Evolutionary conservation across 1,284 basidiomycete species (phyloP), one percentile per base, ranked within the genome.

Genomic region (Ustilago trichophora): DNA sequence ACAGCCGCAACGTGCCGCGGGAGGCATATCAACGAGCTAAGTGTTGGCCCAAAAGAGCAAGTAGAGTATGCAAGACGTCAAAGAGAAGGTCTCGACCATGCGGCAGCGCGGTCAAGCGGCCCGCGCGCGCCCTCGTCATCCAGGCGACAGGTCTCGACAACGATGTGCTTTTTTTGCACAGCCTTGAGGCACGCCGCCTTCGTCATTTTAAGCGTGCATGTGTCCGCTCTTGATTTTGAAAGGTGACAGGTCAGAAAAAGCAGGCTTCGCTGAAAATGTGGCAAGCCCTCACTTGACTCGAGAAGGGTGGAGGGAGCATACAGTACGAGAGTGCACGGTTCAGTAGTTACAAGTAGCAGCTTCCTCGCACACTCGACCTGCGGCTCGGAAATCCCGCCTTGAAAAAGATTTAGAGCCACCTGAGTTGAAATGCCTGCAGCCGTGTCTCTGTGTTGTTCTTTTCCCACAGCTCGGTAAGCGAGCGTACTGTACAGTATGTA

Each of bases 371-470:
- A 19, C 40, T 12, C n/a, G 27, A 13, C 44, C 44, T 46, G 44
- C 44, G 44, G 44, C n/a, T 46, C 44, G 44, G 44, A 35, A 18
- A 19, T 27, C 21, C 19, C 43, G 22, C 35, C 15, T 16, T 18
- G 21, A 10, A 15, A 16, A 11, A n/a, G n/a, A 16, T 35, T 27
- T 36, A 46, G 44, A 46, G 44, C 24, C 25, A 29, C 10, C 45
- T 36, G 45, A 37, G 45, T 21, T 38, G 24, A 10, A 47, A 47
- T 31, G 18, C 18, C 25, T 47, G 26, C 35, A 26, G 25, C 6
- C 6, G 40, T 50, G 38, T 51, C 31, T 42, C 40, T 43, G 49
- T 51, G 49, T 51, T 51, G 40, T 33, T 42, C 50, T 52, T 16
- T 41, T 36, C 34, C 15, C 18, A 21, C 21, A 27, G 13, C 38